Evolutionary conservation across 1,284 basidiomycete species (phyloP), one percentile per base, ranked within the genome.

Genomic region (Malassezia japonica): DNA sequence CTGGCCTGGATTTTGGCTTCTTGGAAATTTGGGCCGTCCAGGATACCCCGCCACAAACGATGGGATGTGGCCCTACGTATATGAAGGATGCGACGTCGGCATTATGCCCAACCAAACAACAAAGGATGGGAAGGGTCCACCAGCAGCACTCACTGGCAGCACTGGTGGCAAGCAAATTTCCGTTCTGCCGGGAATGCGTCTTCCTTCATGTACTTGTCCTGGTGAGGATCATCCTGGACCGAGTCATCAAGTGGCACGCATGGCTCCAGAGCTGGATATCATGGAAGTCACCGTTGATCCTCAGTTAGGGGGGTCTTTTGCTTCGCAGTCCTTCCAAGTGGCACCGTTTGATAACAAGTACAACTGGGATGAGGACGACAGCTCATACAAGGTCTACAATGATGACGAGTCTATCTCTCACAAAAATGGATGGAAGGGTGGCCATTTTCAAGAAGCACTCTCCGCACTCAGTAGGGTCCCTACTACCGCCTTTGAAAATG

Each of bases 221-320:
- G 60, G 60, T 33, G 50, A 67, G 33, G 66, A 66, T 20, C 65
- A 65, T 38, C 66, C 61, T 1, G 69, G 69, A 0, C 69, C 69
- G 7, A 59, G 59, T 48, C 41, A 39, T 37, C 61, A 65, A 27
- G 63, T 66, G 16, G 72, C 60, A 16, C 64, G 72, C 21, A 58
- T 60, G 4, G 59, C 64, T 9, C 72, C 72, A 6, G 72, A 74
- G 56, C 52, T 74, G 31, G 72, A 74, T 40, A 61, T 73, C n/a
- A 61, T 72, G 42, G 70, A 74, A 52, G 65, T 66, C 4, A 78
- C 81, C 60, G 77, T 76, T 79, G 75, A 28, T 20, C 49, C 58
- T 33, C n/a, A n/a, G n/a, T n/a, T n/a, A n/a, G 37, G 54, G 12
- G 70, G 55, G 55, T 60, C 60, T 29, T 59, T 57, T 31, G 68